Evolutionary conservation across 176 grass and related monocot genomes (phyloP), one percentile per base, ranked within the genome.

Genomic region (Carex pumila): DNA sequence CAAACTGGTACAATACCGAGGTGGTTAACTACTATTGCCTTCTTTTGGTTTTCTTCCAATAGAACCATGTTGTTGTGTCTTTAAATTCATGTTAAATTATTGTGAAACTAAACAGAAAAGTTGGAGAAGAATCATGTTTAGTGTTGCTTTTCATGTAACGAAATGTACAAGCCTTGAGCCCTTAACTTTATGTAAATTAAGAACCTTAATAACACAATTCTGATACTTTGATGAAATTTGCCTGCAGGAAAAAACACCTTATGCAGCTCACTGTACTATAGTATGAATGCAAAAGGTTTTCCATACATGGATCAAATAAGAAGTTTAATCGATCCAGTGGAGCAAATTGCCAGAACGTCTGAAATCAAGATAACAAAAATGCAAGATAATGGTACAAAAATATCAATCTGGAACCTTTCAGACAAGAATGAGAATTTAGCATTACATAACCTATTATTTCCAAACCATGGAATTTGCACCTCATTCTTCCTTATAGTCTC

Each of bases 401-500:
- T 98, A 79, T 90, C 91, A 62, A 88, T 98, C 63, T 90, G 92
- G 85, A 92, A 89, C 82, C 82, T 98, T 85, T 86, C 68, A 90
- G 74, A 82, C 25, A 72, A 93, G 10, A 73, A 90, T 55, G 95
- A 94, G 47, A 82, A 83, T 82, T 87, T 86, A 85, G 65, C 68
- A 3, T 82, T 92, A 13, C 84, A 95, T 80, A 87, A 95, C 84
- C 90, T 91, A 87, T 89, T 98, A 79, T 90, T 91, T 86, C 75
- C 90, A 85, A 63, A 90, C 65, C 88, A 92, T 87, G 84, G 85
- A 56, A 81, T 45, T 10, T 71, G 88, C 65, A 90, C 91, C 73
- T 90, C 91, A n/a, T 87, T 93, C 81, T 98, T 90, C 59, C 89
- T 98, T 71, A 73, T 95, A 90, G 85, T 91, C 54, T 94, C 88